phyloP scores from a whole-genome alignment of 2,329 filamentous ascomycete genomes.

The Colletotrichum sp. region DNA sequence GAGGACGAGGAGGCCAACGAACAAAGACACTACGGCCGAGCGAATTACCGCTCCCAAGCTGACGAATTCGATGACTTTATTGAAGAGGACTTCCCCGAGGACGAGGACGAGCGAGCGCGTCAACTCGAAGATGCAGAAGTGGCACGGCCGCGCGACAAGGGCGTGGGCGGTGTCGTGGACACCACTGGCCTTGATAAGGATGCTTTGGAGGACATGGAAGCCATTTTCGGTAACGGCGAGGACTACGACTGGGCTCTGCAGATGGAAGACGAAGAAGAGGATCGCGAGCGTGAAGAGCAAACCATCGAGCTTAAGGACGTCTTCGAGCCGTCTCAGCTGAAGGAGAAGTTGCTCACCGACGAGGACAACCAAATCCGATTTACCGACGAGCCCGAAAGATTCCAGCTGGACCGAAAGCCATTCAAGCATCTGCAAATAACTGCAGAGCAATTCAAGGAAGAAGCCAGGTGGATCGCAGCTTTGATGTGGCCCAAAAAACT shows the following conservation, averaged over 20 bases:
- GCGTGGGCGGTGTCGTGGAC: constrained; percentile 74
- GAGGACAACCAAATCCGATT: constrained; percentile 91
- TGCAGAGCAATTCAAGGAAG: constrained; percentile 87
- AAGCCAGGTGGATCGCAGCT: constrained; percentile 90
- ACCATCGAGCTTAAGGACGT: constrained; percentile 95
- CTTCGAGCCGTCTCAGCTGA: constrained; percentile 94
- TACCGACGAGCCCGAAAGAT: constrained; percentile 90
- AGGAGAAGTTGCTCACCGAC: constrained; percentile 93
- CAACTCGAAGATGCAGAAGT: constrained; percentile 89
- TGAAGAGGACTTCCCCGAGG: constrained; percentile 91
- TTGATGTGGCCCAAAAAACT: constrained; percentile 89
- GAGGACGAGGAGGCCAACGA: constrained; percentile 80
- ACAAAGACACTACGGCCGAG: constrained; percentile 55
- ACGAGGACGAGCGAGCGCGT: constrained; percentile 78
- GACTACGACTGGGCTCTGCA: constrained; percentile 96
- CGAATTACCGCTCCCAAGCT: constrained; percentile 63
- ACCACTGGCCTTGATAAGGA: constrained; percentile 88
- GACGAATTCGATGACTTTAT: constrained; percentile 97
- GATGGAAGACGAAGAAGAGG: constrained; percentile 85
- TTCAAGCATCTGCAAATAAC: constrained; percentile 84
- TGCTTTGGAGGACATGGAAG: constrained; percentile 90
- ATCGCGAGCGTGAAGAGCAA: constrained; percentile 79
- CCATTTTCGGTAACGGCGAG: constrained; percentile 89
- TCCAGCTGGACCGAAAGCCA: constrained; percentile 87
- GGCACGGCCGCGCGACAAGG: constrained; percentile 76